Evolutionary conservation across 345 rosid species (phyloP).

Genomic region (Clarkia xantiana): DNA sequence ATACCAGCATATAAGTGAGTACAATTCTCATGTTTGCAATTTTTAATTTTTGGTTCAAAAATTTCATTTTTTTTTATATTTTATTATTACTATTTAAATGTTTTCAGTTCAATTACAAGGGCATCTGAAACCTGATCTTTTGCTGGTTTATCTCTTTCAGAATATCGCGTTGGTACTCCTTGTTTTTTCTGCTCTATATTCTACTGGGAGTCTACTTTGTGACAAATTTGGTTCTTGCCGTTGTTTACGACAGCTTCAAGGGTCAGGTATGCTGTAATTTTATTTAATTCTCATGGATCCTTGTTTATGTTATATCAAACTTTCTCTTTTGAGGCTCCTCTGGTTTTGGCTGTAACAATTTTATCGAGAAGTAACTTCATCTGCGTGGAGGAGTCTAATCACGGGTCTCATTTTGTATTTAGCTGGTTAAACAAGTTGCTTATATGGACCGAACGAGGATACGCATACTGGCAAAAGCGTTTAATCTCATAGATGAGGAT

Average conservation of each 20-base stretch:
- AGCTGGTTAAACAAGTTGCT: constrained; percentile 88
- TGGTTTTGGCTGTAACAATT: background rate
- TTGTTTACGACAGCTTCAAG: constrained; percentile 91
- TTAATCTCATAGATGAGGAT: constrained; percentile 54
- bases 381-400: background rate
- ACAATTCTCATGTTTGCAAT: background rate
- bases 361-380: background rate
- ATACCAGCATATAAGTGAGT: constrained; percentile 96
- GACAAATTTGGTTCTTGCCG: constrained; percentile 97
- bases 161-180: constrained; percentile 75
- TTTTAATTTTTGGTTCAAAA: no score
- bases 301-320: no score
- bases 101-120: no score
- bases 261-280: constrained; percentile 46
- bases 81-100: no score
- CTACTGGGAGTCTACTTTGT: constrained; percentile 90
- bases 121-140: no score
- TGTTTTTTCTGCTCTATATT: constrained; percentile 70
- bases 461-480: constrained; percentile 63
- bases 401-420: constrained; percentile 7
- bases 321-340: no score
- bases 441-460: constrained; percentile 58
- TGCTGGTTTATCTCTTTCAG: constrained; percentile 35
- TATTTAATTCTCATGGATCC: background rate
- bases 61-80: no score